A percentile compares a stretch with the other conserved stretches of the same genome.
Conservation (phyloP, 2,329 filamentous ascomycete species). For the Fusarium sp. region DNA sequence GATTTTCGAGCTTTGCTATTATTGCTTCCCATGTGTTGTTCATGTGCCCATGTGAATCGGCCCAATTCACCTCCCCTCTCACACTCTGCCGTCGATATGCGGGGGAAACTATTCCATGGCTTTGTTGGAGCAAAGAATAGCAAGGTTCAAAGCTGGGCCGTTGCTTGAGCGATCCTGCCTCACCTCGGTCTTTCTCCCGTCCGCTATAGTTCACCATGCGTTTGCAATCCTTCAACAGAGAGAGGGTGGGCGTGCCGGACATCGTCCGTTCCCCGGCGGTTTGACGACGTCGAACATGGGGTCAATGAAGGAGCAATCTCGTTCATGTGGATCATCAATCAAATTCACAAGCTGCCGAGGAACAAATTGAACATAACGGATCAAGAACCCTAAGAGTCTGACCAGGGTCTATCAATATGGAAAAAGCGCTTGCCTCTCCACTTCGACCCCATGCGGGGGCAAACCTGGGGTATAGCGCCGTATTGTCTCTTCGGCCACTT, state of each 20-base stretch:
- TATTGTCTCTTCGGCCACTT: conserved; percentile 44
- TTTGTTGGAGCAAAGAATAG: conserved; percentile 19
- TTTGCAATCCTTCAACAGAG: background rate
- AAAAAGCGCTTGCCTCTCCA: conserved; percentile 29
- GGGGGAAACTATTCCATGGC: conserved; percentile 7
- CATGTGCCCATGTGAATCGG: conserved; percentile 31
- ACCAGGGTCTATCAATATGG: conserved; percentile 20
- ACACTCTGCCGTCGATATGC: conserved; percentile 13
- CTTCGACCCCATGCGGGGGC: conserved; percentile 45
- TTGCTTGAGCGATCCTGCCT: conserved; percentile 18
- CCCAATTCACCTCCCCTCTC: conserved; percentile 4
- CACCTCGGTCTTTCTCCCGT: conserved; percentile 33
- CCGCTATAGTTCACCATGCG: conserved; percentile 12
- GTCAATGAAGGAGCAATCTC: background rate
- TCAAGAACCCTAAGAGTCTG: conserved; percentile 18
- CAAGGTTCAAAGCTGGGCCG: conserved; percentile 12
- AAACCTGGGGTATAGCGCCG: conserved; percentile 51
- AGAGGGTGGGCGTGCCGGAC: conserved; percentile 36
- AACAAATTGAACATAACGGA: conserved; percentile 27
- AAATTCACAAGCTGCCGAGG: conserved; percentile 51
- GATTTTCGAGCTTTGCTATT: conserved; percentile 16
- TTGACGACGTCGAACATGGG: conserved; percentile 34
- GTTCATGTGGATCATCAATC: conserved; percentile 34
- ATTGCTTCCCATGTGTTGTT: conserved; percentile 22
- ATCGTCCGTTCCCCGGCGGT: conserved; percentile 34